Evolutionary conservation across 495 filamentous ascomycete genomes (phyloP).

Genomic region (Sordaria brevicollis): DNA sequence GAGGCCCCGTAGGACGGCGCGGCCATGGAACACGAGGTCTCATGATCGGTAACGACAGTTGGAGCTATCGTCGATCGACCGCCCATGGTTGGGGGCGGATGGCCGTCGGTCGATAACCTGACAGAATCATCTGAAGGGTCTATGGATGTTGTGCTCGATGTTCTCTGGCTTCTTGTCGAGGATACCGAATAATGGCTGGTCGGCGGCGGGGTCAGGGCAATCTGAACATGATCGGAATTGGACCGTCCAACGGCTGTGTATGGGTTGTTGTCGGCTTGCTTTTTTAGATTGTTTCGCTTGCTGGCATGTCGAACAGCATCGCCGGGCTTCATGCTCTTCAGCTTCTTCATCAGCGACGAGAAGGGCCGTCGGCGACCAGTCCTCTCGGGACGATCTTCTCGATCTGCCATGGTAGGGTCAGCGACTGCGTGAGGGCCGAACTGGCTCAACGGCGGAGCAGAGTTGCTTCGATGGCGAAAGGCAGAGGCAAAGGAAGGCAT

Average conservation of each 20-base stretch:
- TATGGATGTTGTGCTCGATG: constrained; percentile 26
- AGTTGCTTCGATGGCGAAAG: constrained; percentile 10
- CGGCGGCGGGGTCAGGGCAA: constrained; percentile 25
- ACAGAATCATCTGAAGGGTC: constrained; percentile 40
- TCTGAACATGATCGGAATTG: not conserved
- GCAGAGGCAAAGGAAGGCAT: constrained; percentile 11
- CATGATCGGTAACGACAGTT: constrained; percentile 71
- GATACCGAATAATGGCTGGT: constrained; percentile 52
- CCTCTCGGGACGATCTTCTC: constrained; percentile 26
- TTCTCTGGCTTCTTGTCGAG: constrained; percentile 29
- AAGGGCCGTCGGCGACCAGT: constrained; percentile 68
- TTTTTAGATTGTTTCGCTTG: constrained; percentile 30
- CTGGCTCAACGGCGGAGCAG: constrained; percentile 1
- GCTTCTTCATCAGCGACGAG: constrained; percentile 86
- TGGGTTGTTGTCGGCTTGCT: constrained; percentile 69
- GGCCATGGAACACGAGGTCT: constrained; percentile 60
- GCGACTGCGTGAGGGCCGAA: constrained; percentile 7
- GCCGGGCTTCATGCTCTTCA: constrained; percentile 68
- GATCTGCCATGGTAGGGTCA: constrained; percentile 27
- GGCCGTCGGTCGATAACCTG: constrained; percentile 47
- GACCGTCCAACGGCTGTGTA: constrained; percentile 56
- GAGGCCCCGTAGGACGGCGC: constrained; percentile 68
- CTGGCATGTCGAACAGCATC: constrained; percentile 22
- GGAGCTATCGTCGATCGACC: constrained; percentile 60
- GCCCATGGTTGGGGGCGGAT: constrained; percentile 46